Conservation (phyloP, 441 rosid species). For the Croton setiger region DNA sequence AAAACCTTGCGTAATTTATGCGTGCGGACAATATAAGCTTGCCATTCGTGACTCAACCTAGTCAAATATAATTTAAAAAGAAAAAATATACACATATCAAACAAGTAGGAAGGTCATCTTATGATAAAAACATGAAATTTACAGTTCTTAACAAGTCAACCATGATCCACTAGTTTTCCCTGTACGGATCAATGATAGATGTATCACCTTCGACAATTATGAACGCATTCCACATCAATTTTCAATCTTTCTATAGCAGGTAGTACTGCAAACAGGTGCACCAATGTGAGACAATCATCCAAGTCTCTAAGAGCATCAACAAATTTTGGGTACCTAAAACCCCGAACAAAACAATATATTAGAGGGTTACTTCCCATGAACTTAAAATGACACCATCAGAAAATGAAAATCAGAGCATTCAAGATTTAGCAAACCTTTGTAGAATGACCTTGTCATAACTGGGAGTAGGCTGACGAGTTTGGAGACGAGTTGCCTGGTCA, state of each 20-base stretch:
- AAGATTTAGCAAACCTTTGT: constrained; percentile 54
- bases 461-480: constrained; percentile 64
- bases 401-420: background rate
- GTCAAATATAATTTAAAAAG: constrained; percentile 15
- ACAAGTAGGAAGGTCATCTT: background rate
- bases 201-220: constrained; percentile 74
- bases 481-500: constrained; percentile 61
- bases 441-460: constrained; percentile 62
- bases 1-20: constrained; percentile 84
- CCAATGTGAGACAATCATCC: constrained; percentile 92
- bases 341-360: constrained; percentile 14
- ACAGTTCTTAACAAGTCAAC: background rate
- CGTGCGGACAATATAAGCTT: constrained; percentile 71
- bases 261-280: constrained; percentile 86
- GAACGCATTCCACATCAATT: constrained; percentile 68
- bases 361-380: background rate
- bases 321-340: constrained; percentile 75
- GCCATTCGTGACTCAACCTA: constrained; percentile 97
- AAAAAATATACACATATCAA: background rate
- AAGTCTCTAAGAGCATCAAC: constrained; percentile 88
- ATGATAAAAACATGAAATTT: background rate
- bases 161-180: background rate
- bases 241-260: constrained; percentile 81
- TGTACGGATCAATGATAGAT: background rate
- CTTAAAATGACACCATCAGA: background rate